Conservation (phyloP, 139 green algal species). For the Nannochloris sp. region DNA sequence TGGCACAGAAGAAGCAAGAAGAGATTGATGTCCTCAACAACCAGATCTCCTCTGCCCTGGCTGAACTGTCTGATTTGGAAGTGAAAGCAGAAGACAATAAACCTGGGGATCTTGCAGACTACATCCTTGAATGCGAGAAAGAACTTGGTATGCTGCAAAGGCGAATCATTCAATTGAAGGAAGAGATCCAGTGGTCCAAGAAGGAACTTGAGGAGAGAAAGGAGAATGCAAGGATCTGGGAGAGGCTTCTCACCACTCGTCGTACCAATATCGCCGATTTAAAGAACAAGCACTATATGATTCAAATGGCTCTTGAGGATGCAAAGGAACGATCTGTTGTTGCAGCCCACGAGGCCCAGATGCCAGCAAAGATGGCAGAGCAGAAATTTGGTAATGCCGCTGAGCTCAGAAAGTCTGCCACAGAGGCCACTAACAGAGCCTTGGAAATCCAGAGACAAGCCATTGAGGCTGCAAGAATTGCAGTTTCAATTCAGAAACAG, state of each 20-base stretch:
- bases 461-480: neutral
- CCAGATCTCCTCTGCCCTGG: neutral
- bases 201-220: neutral
- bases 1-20: constrained; percentile 10
- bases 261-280: constrained; percentile 9
- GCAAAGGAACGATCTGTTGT: constrained; percentile 1
- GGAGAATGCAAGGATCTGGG: constrained; percentile 6
- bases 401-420: constrained; percentile 7
- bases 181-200: constrained; percentile 10
- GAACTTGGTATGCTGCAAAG: constrained; percentile 18
- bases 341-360: constrained; percentile 16
- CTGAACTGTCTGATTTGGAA: constrained; percentile 21
- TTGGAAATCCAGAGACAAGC: constrained; percentile 3
- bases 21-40: neutral
- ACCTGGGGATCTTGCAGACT: constrained; percentile 15
- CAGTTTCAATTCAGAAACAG: neutral
- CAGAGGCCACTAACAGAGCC: neutral
- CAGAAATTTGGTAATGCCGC: constrained; percentile 22
- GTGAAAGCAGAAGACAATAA: neutral
- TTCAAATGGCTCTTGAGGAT: constrained; percentile 1
- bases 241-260: constrained; percentile 8
- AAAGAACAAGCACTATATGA: constrained; percentile 9
- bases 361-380: constrained; percentile 14
- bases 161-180: constrained; percentile 18
- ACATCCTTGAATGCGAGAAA: constrained; percentile 18